Base-by-base conservation (phyloP, 129 eudicot genomes). In the Escallonia herrerae region DNA sequence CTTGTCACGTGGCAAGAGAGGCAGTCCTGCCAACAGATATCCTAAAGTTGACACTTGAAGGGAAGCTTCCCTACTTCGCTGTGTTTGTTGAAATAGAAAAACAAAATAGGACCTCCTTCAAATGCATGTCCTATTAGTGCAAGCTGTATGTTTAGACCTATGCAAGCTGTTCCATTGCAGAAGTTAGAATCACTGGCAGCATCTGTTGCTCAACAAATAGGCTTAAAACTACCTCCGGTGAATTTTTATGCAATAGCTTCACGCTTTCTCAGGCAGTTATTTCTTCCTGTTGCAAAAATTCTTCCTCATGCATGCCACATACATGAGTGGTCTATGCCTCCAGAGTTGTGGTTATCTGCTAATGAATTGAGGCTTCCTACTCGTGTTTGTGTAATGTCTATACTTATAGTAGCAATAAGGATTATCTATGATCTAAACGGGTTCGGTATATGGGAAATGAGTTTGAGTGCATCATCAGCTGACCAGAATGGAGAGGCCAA, bases 281-380 rank as follows among this genome's bases (percentile, higher is more conserved):
- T 83, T 61, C 81, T 91, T 79, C 86, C 97, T 0, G 72, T 67
- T 11, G 73, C 65, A 10, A 76, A 70, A 47, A 73, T 91, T 72
- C 84, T 82, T 59, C 85, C 90, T 61, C 75, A 65, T 47, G 97
- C 90, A 15, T 82, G 83, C 66, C 75, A 62, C 7, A 70, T 85
- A 48, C 82, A 73, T 45, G 95, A 91, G 72, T 91, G 96, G 96
- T 80, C 90, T 60, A 82, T 82, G 95, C 96, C 97, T 63, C 80
- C 86, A 4, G 97, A 85, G 49, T 62, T 88, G 56, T 83, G 82
- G 84, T 33, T 87, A 38, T 87, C 94, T 2, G 83, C 88, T 15
- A 84, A 85, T 13, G 90, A 81, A 57, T 57, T 41, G 40, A 76
- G 86, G 66, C 82, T 82, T 63, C 97, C 97, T 49, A 76, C 88